Conservation (phyloP, 177 flowering plant genomes). For the Vitis hybrid region DNA sequence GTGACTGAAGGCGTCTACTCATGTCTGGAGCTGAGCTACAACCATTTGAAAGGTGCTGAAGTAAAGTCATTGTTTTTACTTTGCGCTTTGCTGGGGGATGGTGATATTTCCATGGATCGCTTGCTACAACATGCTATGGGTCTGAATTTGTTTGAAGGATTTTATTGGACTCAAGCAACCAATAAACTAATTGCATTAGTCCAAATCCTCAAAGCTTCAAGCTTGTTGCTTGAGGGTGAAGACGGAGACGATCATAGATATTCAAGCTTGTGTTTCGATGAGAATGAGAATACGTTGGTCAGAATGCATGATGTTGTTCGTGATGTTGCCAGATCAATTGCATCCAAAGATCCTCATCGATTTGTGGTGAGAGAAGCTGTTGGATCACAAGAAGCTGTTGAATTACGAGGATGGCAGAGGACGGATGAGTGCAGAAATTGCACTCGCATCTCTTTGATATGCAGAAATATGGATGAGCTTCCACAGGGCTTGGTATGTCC, state of each 20-base stretch:
- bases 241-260: too few relatives aligned
- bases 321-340: conserved; percentile 14
- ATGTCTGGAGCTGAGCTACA: conserved; percentile 15
- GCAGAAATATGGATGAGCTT: neutral
- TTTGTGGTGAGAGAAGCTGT: neutral
- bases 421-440: neutral
- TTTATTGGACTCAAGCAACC: neutral
- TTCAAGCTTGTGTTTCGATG: too few relatives aligned
- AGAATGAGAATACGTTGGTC: too few relatives aligned
- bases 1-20: conserved; percentile 6
- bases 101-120: neutral
- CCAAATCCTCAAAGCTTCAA: conserved; percentile 7
- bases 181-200: neutral
- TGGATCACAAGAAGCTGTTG: too few relatives aligned
- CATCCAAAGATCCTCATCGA: conserved; percentile 1
- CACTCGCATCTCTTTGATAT: neutral
- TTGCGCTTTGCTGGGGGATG: conserved; percentile 4
- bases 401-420: neutral
- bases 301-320: conserved; percentile 25
- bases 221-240: conserved; percentile 11
- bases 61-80: conserved; percentile 15
- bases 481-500: conserved; percentile 15
- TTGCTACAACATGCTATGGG: conserved; percentile 13
- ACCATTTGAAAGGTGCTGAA: conserved; percentile 6
- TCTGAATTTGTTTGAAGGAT: conserved; percentile 4